Evolutionary conservation across 345 rosid species (phyloP), one percentile per base, ranked within the genome.

Genomic region (Acer saccharum): DNA sequence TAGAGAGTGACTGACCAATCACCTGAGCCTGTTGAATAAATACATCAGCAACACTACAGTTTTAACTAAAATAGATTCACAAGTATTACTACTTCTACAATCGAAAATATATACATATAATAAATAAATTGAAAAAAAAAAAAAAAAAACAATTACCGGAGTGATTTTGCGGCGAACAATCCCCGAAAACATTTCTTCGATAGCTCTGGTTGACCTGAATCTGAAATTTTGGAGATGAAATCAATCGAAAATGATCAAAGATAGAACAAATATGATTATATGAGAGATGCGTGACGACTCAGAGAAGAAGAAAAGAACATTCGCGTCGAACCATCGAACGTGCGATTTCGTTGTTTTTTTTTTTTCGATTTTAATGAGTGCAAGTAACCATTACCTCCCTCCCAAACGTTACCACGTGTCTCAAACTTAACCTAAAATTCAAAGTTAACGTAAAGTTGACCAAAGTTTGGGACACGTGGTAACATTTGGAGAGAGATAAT

Each of bases 181-280:
- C 27, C 80, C 77, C 77, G 65, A 76, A 72, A 81, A 76, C 83
- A 81, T 81, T 35, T 63, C 75, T 76, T 23, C 67, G 5, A 44
- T 65, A 18, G 43, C 55, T 14, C 25, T 63, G 23, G 23, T 9
- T 6, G 18, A 50, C 62, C 64, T 60, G 27, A 60, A 60, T 60
- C 64, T 60, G 64, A 60, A 60, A 60, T 2, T 58, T n/a, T 21
- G 64, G 9, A 0, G 12, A 21, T 60, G 64, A 60, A 60, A 60
- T 60, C 27, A 60, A 60, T n/a, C 27, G 64, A 60, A 60, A 0
- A 46, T 44, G 11, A 46, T 46, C 50, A 14, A 46, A 9, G 13
- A 1, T 1, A 43, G 46, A 43, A 43, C 46, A 43, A 43, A 43
- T 43, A 43, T 43, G 46, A 43, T 35, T 35, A 35, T 35, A 4